Evolutionary conservation across 495 filamentous ascomycete species (phyloP).

Genomic region (Neurospora discreta): DNA sequence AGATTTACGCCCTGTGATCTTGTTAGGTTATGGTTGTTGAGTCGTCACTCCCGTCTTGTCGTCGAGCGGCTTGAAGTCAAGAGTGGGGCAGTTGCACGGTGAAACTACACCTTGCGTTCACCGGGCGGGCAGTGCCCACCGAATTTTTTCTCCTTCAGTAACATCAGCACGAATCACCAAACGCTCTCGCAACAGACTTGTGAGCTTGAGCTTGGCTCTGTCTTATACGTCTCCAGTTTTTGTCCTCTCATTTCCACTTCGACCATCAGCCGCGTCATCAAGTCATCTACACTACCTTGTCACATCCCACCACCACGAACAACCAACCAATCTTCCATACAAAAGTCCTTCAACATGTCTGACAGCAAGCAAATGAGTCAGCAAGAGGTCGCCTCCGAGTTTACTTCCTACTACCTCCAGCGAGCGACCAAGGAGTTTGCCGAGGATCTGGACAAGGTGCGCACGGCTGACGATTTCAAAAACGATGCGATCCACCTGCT

Average conservation of each 20-base stretch:
- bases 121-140: not conserved
- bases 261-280: not conserved
- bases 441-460: slow-evolving; percentile 58
- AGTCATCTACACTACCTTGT: not conserved
- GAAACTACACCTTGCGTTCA: not conserved
- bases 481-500: slow-evolving; percentile 49
- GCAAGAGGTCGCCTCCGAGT: slow-evolving; percentile 30
- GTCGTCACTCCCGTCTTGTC: not conserved
- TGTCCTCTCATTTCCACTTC: not conserved
- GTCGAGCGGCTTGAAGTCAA: not conserved
- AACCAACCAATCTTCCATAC: not conserved
- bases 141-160: not conserved
- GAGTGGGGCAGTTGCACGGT: not conserved
- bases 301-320: not conserved
- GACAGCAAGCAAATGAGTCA: slow-evolving; percentile 20
- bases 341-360: slow-evolving; percentile 5
- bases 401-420: slow-evolving; percentile 55
- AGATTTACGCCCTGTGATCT: not conserved
- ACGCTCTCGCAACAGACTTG: not conserved
- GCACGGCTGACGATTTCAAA: slow-evolving; percentile 55
- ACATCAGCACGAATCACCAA: not conserved
- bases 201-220: not conserved
- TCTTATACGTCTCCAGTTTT: not conserved
- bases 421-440: slow-evolving; percentile 55
- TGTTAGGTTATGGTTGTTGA: not conserved